Evolutionary conservation across 495 filamentous ascomycete genomes (phyloP).

Genomic region (Lentithecium fluviatile): DNA sequence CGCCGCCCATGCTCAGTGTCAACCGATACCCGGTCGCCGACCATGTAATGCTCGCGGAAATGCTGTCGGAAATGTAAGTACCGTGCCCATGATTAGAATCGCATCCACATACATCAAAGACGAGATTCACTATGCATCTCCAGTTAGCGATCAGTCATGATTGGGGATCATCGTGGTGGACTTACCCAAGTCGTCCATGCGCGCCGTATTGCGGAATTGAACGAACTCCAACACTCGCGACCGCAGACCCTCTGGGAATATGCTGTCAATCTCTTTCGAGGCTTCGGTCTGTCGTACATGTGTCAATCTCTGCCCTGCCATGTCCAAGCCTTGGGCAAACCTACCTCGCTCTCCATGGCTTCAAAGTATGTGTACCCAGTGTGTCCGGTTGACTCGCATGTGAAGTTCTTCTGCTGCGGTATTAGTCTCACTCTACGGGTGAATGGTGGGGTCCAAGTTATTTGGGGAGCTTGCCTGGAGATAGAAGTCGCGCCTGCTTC

Average conservation of each 20-base stretch:
- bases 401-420: conserved; percentile 69
- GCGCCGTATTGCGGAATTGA: conserved; percentile 85
- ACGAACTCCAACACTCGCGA: conserved; percentile 85
- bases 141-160: conserved; percentile 1
- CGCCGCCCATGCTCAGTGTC: conserved; percentile 67
- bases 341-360: conserved; percentile 88
- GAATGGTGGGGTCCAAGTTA: neutral
- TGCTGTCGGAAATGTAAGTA: conserved; percentile 54
- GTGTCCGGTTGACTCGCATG: conserved; percentile 92
- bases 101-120: conserved; percentile 57
- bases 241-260: conserved; percentile 87
- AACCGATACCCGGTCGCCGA: conserved; percentile 80
- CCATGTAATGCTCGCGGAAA: conserved; percentile 91
- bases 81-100: neutral
- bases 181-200: conserved; percentile 85
- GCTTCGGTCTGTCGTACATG: conserved; percentile 64
- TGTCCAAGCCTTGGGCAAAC: conserved; percentile 23
- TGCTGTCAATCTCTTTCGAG: conserved; percentile 82
- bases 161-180: conserved; percentile 2
- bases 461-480: conserved; percentile 62
- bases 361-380: conserved; percentile 93
- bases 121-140: conserved; percentile 60
- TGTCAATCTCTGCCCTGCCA: conserved; percentile 1
- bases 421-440: conserved; percentile 14
- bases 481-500: conserved; percentile 81